Base-by-base conservation (phyloP, 2,329 filamentous ascomycete species). In the Pseudogymnoascus sp. region DNA sequence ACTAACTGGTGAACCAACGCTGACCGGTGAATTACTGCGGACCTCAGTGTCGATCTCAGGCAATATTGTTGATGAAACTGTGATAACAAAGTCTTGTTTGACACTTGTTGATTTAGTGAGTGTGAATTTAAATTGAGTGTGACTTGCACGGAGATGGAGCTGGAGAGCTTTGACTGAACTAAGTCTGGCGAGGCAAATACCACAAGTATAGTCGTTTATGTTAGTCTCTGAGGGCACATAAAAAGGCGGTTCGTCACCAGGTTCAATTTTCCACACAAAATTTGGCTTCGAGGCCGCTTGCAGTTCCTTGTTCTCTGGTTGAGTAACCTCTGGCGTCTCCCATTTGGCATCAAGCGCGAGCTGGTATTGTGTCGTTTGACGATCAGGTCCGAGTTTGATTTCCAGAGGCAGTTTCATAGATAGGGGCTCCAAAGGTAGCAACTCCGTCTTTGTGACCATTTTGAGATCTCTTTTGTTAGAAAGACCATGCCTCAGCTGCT, bases 281-380 rank as follows among this genome's bases (percentile, higher is more conserved):
- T 5, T 34, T 18, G 25, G 25, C 14, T 31, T 53, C 2, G 8
- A 14, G 3, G 46, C 2, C 9, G 8, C 34, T 16, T 34, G 9
- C 7, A 56, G 46, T 7, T 34, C 7, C n/a, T 18, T n/a, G 5
- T 3, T 18, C 18, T 23, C 18, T 23, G 5, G 28, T 12, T n/a
- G 59, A 18, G 21, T 14, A 42, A 42, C 9, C 4, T 16, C 18
- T 42, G 59, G 59, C 16, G 18, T 23, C 12, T 23, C 34, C 34
- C 34, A 42, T 60, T 60, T 28, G 23, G 59, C 59, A 60, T 60
- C 14, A 7, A 60, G 31, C n/a, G 25, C 25, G n/a, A 56, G 46
- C n/a, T 34, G 46, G 46, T 34, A 56, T 34, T 56, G 46, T 12
- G 46, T 56, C n/a, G 46, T 56, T 18, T 56, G 46, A 16, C 46